Evolutionary conservation across 2,329 filamentous ascomycete genomes (phyloP).

Genomic region (Botryotinia narcissicola): DNA sequence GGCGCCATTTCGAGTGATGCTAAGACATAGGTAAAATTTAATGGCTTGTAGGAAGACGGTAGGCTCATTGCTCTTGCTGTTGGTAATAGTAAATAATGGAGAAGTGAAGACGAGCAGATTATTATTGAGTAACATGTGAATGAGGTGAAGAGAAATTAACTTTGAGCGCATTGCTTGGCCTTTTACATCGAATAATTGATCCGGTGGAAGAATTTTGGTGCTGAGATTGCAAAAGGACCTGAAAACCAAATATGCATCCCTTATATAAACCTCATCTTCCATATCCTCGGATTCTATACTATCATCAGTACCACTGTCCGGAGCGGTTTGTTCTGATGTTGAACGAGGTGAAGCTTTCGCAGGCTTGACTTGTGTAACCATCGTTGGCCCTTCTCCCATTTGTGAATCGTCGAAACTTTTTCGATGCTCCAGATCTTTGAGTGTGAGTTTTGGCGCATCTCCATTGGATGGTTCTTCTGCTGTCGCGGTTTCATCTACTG

Average conservation of each 20-base stretch:
- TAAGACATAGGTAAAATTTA: constrained; percentile 95
- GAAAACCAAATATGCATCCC: constrained; percentile 96
- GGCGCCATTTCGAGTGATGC: constrained; percentile 89
- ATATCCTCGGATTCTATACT: constrained; percentile 59
- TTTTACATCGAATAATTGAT: constrained; percentile 88
- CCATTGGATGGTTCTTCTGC: constrained; percentile 37
- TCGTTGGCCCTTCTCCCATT: constrained; percentile 64
- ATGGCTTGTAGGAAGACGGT: constrained; percentile 92
- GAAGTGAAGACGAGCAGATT: constrained; percentile 89
- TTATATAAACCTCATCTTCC: constrained; percentile 94
- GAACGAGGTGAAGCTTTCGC: constrained; percentile 44
- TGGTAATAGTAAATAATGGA: constrained; percentile 86
- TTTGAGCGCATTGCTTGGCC: constrained; percentile 98
- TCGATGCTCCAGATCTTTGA: constrained; percentile 65
- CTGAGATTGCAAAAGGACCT: constrained; percentile 96
- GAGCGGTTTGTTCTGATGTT: constrained; percentile 52
- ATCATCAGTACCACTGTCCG: constrained; percentile 55
- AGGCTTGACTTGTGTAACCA: constrained; percentile 61
- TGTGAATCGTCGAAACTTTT: constrained; percentile 66
- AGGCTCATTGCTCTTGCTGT: constrained; percentile 81
- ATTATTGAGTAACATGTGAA: constrained; percentile 93
- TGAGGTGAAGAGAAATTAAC: constrained; percentile 88
- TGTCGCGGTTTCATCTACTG: constrained; percentile 29
- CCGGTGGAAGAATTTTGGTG: constrained; percentile 83
- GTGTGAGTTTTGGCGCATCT: constrained; percentile 55